Base-by-base conservation (phyloP, 2,329 filamentous ascomycete genomes). In the Hymenoscyphus albidus region DNA sequence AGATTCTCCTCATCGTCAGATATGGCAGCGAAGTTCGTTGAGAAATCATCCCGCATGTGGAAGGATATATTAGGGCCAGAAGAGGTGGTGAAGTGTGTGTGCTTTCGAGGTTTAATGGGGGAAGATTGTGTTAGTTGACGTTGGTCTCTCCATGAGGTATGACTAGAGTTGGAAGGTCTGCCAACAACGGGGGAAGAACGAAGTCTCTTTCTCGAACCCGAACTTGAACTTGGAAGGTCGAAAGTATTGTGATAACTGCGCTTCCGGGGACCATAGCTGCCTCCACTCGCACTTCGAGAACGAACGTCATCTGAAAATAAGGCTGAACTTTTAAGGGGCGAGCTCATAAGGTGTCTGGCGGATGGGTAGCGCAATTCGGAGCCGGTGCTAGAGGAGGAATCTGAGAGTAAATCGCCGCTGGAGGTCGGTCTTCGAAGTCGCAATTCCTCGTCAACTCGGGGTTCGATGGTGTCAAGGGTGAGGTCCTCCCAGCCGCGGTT, bases 401-500 rank as follows among this genome's bases (percentile, higher is more conserved):
- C 92, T 69, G 92, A 96, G 67, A 92, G 82, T 68, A 89, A 85
- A 73, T 96, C 92, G 74, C 88, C 89, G 72, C 82, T 81, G 70
- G 80, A 82, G 69, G 81, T 81, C 62, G 88, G 82, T 72, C 90
- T 85, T 71, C 88, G 85, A 12, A 64, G 68, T 79, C 89, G 86
- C 75, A 93, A 83, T 78, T 94, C 86, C 75, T 93, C 86, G 75
- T 94, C 89, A 68, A 94, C 81, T 76, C 89, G 90, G 61, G 92
- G 92, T 78, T 96, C 92, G 79, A 97, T 92, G 67, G 83, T 88
- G 76, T 93, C 91, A 74, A 96, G 86, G 68, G 90, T 91, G 76
- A 96, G 85, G 77, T 95, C 91, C 78, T 97, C 90, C 88, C 93
- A 96, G 76, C 93, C 93, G 80, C 96, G 90, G 79, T 96, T 93